phyloP scores from a whole-genome alignment of 2,329 filamentous ascomycete genomes.

The Fusarium illudens region DNA sequence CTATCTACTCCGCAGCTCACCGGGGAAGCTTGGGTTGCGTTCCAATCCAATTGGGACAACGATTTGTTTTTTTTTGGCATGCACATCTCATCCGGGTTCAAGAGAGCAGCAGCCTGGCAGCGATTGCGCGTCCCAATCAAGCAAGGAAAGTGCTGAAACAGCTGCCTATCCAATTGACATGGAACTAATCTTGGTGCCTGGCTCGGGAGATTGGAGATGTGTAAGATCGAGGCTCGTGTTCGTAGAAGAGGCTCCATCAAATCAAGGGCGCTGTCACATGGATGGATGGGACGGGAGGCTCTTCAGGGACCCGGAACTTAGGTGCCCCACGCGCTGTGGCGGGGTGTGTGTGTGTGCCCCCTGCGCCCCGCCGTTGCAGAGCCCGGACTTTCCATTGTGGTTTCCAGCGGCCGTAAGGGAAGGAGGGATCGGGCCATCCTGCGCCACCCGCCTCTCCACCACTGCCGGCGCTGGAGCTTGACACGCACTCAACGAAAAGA shows the following conservation, averaged over 20 bases:
- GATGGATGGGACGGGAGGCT: neutral
- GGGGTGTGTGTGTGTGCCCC: neutral
- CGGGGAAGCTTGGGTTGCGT: neutral
- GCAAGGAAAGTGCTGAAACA: neutral
- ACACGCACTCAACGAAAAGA: slow-evolving; percentile 10
- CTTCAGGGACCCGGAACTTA: neutral
- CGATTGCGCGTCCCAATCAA: slow-evolving; percentile 1
- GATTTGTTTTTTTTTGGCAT: slow-evolving; percentile 2
- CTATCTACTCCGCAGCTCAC: neutral
- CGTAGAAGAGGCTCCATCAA: neutral
- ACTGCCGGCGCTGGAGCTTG: slow-evolving; percentile 18
- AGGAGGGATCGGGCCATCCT: slow-evolving; percentile 23
- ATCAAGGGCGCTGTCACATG: slow-evolving; percentile 1
- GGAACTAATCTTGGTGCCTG: neutral
- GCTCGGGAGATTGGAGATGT: neutral
- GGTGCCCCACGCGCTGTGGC: slow-evolving; percentile 1
- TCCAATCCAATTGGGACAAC: neutral
- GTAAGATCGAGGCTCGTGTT: neutral
- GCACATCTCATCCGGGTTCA: slow-evolving; percentile 1
- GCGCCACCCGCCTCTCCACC: slow-evolving; percentile 11
- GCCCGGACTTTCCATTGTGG: neutral
- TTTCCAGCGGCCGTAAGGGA: neutral
- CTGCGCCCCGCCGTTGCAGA: neutral
- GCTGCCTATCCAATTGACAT: neutral
- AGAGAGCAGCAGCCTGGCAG: neutral